Base-by-base conservation (phyloP, 2,329 filamentous ascomycete species). In the Cytospora paraplurivora region DNA sequence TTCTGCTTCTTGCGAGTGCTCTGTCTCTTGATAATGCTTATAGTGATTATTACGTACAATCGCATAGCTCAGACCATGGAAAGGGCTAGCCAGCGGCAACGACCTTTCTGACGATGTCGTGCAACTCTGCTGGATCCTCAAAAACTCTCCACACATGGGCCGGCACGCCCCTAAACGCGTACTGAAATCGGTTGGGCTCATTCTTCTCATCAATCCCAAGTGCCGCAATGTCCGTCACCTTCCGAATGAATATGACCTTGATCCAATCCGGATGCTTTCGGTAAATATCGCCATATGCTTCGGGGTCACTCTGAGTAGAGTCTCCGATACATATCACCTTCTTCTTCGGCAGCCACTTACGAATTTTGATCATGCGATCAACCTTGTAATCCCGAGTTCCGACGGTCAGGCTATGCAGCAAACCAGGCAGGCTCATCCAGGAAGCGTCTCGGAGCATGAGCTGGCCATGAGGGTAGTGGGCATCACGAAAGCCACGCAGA, bases 261-360 rank as follows among this genome's bases (percentile, higher is more conserved):
- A 97, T 85, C 92, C 93, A 97, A 7, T 83, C 85, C 0, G 88
- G 88, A 67, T 88, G 85, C 56, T 82, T 81, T 59, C 87, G 82
- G 69, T 85, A 88, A 76, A 92, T 87, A 69, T 93, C 88, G 34
- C 88, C 93, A 72, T 97, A 98, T 0, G 91, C 86, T 74, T 98
- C 94, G 0, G 94, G 93, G 70, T 98, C 94, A 33, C 86, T 89
- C 76, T 97, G 94, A 0, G 93, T 97, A 47, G 89, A 94, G 76
- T 98, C 94, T 0, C 94, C 94, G 68, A 98, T 88, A 69, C 88
- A 88, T 67, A 98, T 85, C 77, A 96, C 88, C 70, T 89, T 90
- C 65, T 91, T 82, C 69, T 83, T 82, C 0, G 94, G 94, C 56
- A 97, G 81, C 90, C 91, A 95, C 1, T 77, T 76, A 69, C 92